Conservation (phyloP, 495 filamentous ascomycete species). For the Choiromyces venosus region DNA sequence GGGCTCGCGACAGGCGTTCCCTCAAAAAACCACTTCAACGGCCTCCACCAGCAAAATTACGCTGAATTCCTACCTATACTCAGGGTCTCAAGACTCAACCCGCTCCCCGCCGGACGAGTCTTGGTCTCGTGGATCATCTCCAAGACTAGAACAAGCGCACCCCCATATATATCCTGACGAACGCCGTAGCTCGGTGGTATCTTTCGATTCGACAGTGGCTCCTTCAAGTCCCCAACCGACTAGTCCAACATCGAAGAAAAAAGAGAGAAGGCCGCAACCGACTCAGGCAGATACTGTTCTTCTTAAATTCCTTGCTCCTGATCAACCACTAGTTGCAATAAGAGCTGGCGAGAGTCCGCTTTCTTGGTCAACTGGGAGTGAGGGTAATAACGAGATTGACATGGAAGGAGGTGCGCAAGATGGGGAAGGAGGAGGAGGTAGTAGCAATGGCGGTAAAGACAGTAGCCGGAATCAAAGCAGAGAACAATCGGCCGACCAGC, state of each 20-base stretch:
- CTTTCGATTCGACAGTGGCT: conserved; percentile 31
- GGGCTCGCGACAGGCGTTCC: background rate
- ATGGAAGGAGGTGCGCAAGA: conserved; percentile 41
- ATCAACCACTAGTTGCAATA: conserved; percentile 47
- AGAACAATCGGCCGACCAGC: conserved; percentile 27
- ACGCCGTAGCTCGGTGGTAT: conserved; percentile 29
- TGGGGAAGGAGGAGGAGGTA: conserved; percentile 34
- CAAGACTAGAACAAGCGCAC: conserved; percentile 34
- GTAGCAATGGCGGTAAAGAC: conserved; percentile 8
- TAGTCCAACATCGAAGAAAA: conserved; percentile 2
- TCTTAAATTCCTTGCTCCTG: conserved; percentile 50
- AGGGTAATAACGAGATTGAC: conserved; percentile 40
- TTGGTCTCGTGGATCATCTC: conserved; percentile 31
- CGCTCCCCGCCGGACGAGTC: conserved; percentile 35
- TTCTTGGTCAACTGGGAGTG: conserved; percentile 39
- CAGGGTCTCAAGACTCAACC: conserved; percentile 27
- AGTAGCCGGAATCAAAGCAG: conserved; percentile 25
- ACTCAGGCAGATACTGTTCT: conserved; percentile 54
- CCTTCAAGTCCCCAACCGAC: conserved; percentile 27
- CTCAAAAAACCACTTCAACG: background rate
- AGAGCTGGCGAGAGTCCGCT: conserved; percentile 41
- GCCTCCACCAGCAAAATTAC: conserved; percentile 28
- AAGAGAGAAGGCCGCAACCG: conserved; percentile 12
- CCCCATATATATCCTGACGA: conserved; percentile 29
- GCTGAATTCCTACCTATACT: conserved; percentile 35